A percentile compares a stretch with the other conserved stretches of the same genome.
phyloP scores from a whole-genome alignment of 140 eudicot species.

The Bidens hawaiensis region DNA sequence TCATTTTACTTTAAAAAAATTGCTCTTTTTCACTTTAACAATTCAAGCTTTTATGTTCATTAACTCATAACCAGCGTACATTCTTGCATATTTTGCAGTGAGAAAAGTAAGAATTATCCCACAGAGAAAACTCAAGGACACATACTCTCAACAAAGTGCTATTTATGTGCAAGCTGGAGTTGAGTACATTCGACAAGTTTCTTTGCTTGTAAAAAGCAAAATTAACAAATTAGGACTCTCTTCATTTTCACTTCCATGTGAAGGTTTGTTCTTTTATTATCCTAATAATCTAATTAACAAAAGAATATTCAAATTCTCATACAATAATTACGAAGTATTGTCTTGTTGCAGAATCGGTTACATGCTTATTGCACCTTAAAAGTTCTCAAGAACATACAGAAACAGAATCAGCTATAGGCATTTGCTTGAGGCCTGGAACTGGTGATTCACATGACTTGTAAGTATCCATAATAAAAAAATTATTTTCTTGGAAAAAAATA shows the following conservation, averaged over 20 bases:
- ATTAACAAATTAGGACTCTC: constrained; percentile 55
- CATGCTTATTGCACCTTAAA: constrained; percentile 61
- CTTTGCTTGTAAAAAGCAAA: constrained; percentile 66
- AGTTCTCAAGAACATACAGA: constrained; percentile 64
- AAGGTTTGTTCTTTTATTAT: constrained; percentile 51
- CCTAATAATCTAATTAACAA: not conserved
- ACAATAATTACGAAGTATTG: constrained; percentile 3
- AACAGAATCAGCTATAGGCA: constrained; percentile 41
- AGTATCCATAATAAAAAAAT: constrained; percentile 22
- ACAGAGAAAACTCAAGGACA: constrained; percentile 71
- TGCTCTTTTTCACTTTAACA: not conserved
- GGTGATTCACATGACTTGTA: constrained; percentile 89
- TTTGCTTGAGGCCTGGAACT: constrained; percentile 77
- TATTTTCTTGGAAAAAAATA: not conserved
- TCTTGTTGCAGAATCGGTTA: constrained; percentile 49
- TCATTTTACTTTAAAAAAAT: not conserved
- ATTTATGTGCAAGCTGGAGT: constrained; percentile 83
- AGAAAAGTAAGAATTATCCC: constrained; percentile 79
- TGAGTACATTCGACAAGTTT: constrained; percentile 82
- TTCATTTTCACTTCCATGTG: constrained; percentile 53
- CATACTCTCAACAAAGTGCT: constrained; percentile 69
- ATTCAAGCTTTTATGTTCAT: constrained; percentile 6
- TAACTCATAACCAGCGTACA: not conserved
- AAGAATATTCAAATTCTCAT: not conserved
- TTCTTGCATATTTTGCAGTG: constrained; percentile 46